Conservation (phyloP, 306 rosid genomes). For the Quercus gilva region DNA sequence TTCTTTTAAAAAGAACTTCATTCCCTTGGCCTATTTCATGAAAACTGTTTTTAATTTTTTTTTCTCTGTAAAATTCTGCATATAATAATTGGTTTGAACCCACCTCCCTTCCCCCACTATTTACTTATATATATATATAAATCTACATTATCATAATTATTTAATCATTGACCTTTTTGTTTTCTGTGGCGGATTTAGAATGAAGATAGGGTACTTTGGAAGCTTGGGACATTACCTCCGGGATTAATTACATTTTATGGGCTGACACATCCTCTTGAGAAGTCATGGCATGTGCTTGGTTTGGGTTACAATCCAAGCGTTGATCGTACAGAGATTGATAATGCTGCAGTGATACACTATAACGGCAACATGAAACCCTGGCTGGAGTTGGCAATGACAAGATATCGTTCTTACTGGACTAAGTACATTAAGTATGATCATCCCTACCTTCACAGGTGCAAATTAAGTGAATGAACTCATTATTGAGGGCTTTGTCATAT, state of each 20-base stretch:
- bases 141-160: not conserved
- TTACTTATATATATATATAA: no score
- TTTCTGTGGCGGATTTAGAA: constrained; percentile 51
- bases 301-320: constrained; percentile 93
- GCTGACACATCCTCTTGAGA: constrained; percentile 73
- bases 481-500: constrained; percentile 4
- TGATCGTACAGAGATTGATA: constrained; percentile 54
- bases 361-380: constrained; percentile 98
- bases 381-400: constrained; percentile 87
- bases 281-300: constrained; percentile 98
- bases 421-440: constrained; percentile 73
- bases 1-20: not conserved
- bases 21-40: not conserved
- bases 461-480: constrained; percentile 43
- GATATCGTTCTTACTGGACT: constrained; percentile 79
- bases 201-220: constrained; percentile 89
- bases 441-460: constrained; percentile 74
- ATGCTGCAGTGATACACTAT: constrained; percentile 90
- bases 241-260: constrained; percentile 93
- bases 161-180: constrained; percentile 6
- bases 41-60: not conserved
- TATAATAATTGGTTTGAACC: not conserved
- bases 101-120: no score
- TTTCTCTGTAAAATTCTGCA: not conserved
- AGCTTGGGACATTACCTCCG: constrained; percentile 94